phyloP scores from a whole-genome alignment of 2,329 filamentous ascomycete genomes.

The Diaporthe australafricana region DNA sequence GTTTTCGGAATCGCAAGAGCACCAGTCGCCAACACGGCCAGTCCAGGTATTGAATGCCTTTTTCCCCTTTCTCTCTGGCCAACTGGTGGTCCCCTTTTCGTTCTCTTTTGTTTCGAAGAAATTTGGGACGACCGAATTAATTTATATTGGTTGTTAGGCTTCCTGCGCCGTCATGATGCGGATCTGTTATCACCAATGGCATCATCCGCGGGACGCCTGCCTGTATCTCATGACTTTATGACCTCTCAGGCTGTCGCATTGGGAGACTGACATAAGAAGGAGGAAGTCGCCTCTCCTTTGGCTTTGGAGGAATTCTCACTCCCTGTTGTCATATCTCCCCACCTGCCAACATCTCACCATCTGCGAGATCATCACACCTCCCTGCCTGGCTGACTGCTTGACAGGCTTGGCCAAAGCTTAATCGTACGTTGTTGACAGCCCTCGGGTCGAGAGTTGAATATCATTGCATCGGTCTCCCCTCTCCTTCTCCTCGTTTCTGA shows the following conservation, averaged over 20 bases:
- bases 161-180: background rate
- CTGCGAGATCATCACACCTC: background rate
- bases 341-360: background rate
- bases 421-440: background rate
- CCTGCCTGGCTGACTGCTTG: background rate
- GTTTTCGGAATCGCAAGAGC: background rate
- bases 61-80: background rate
- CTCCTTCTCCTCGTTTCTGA: background rate
- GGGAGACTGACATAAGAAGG: background rate
- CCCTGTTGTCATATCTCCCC: background rate
- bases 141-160: background rate
- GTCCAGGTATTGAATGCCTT: background rate
- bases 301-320: background rate
- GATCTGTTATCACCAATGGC: background rate
- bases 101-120: background rate
- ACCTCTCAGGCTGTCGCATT: no score
- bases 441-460: background rate
- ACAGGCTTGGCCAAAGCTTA: slow-evolving; percentile 8
- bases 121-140: no score
- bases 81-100: background rate
- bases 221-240: background rate
- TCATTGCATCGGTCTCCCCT: background rate
- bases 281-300: background rate
- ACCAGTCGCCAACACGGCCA: background rate
- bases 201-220: background rate